phyloP scores from a whole-genome alignment of 2,329 filamentous ascomycete species.

The Penicillium griseofulvum region DNA sequence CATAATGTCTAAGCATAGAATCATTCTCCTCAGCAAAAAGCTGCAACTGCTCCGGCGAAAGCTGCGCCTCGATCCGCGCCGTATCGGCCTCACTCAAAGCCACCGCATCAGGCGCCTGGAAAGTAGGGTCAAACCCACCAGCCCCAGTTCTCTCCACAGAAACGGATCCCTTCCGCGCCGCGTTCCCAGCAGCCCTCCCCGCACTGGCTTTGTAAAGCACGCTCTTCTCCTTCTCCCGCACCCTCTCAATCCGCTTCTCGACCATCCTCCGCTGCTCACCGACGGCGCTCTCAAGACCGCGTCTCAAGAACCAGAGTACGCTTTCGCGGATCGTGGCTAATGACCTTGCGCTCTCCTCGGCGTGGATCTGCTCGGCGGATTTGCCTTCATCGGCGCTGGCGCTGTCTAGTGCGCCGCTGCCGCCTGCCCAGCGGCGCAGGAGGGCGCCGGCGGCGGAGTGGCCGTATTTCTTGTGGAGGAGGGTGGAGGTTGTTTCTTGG shows the following conservation, averaged over 20 bases:
- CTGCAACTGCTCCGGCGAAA: conserved; percentile 83
- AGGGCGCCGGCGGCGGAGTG: conserved; percentile 47
- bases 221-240: conserved; percentile 86
- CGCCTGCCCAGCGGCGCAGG: conserved; percentile 58
- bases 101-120: conserved; percentile 27
- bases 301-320: conserved; percentile 77
- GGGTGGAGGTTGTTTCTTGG: conserved; percentile 67
- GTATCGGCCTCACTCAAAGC: conserved; percentile 33
- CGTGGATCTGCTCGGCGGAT: conserved; percentile 65
- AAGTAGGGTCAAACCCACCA: not conserved
- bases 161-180: not conserved
- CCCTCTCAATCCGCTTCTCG: conserved; percentile 78
- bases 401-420: conserved; percentile 40
- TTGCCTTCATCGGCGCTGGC: conserved; percentile 48
- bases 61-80: conserved; percentile 52
- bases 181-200: conserved; percentile 5
- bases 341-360: conserved; percentile 68
- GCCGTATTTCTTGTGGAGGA: conserved; percentile 71
- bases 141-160: not conserved
- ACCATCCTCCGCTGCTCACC: conserved; percentile 86
- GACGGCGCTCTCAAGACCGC: conserved; percentile 72
- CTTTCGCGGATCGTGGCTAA: conserved; percentile 72
- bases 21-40: conserved; percentile 92
- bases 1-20: conserved; percentile 88
- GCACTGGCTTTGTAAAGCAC: conserved; percentile 65